These are phyloP conservation scores for Trichophyton schoenleinii DNA, from an alignment of 2,329 filamentous ascomycete genomes.

Conservation along the genomic window DNA sequence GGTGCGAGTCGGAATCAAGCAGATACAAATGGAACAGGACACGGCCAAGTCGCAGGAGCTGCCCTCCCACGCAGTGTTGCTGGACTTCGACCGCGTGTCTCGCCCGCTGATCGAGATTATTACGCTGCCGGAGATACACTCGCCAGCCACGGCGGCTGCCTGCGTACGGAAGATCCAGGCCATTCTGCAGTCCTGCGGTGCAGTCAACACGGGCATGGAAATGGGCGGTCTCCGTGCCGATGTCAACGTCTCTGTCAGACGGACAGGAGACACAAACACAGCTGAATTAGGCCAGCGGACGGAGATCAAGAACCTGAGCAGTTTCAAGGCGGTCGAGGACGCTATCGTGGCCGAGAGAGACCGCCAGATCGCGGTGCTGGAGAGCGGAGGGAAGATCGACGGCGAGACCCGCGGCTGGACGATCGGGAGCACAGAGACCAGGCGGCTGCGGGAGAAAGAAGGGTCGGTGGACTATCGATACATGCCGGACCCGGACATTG, in stretches of 20 bases:
- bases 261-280: slow-evolving; percentile 37
- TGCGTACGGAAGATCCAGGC: slow-evolving; percentile 80
- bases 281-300: slow-evolving; percentile 70
- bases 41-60: slow-evolving; percentile 86
- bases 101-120: slow-evolving; percentile 92
- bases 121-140: slow-evolving; percentile 75
- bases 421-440: slow-evolving; percentile 69
- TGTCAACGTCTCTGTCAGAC: slow-evolving; percentile 80
- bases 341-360: slow-evolving; percentile 85
- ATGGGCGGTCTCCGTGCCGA: slow-evolving; percentile 80
- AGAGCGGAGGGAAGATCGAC: slow-evolving; percentile 58
- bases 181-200: slow-evolving; percentile 65
- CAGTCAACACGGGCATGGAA: slow-evolving; percentile 88
- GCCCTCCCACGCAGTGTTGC: slow-evolving; percentile 57
- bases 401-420: slow-evolving; percentile 93
- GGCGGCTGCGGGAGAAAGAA: slow-evolving; percentile 76
- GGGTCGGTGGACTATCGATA: slow-evolving; percentile 96
- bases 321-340: slow-evolving; percentile 88
- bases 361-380: slow-evolving; percentile 69
- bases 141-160: slow-evolving; percentile 74
- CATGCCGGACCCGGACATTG: slow-evolving; percentile 91
- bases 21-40: slow-evolving; percentile 95
- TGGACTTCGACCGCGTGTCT: slow-evolving; percentile 91
- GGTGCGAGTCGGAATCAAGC: slow-evolving; percentile 72
- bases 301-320: slow-evolving; percentile 95